Conservation (phyloP, 1,284 basidiomycete genomes). For the Pseudozyma sp. region DNA sequence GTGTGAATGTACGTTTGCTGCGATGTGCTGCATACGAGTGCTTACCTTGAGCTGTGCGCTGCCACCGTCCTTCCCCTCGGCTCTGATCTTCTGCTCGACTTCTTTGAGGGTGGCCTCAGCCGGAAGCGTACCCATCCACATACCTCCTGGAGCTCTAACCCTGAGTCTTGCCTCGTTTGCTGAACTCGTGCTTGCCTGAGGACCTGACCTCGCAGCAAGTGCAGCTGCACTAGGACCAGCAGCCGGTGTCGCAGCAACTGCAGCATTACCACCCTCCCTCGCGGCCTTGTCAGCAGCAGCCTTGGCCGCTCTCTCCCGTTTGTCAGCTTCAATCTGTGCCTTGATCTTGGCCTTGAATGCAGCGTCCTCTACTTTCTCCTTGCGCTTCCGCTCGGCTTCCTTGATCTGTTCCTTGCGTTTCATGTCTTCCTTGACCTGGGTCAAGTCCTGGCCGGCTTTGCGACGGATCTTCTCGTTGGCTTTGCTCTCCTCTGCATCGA, state of each 20-base stretch:
- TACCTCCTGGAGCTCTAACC: constrained; percentile 60
- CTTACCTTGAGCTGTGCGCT: constrained; percentile 53
- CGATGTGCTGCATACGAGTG: neutral
- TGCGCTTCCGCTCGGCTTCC: constrained; percentile 63
- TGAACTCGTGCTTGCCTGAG: constrained; percentile 38
- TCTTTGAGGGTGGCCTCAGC: constrained; percentile 59
- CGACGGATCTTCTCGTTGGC: constrained; percentile 67
- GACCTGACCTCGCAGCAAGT: constrained; percentile 35
- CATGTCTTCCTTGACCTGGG: constrained; percentile 60
- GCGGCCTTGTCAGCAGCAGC: constrained; percentile 63
- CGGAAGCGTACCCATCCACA: constrained; percentile 62
- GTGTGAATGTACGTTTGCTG: neutral
- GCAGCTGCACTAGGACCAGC: constrained; percentile 40
- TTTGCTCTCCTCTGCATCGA: constrained; percentile 56
- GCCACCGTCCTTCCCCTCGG: constrained; percentile 56
- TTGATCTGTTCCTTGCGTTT: constrained; percentile 65
- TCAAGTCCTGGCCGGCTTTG: constrained; percentile 65
- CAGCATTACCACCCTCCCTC: constrained; percentile 46
- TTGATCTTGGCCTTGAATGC: constrained; percentile 63
- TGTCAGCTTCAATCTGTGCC: constrained; percentile 67
- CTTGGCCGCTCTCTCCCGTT: constrained; percentile 63
- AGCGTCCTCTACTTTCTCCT: constrained; percentile 61
- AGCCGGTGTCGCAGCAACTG: constrained; percentile 17
- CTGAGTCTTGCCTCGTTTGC: constrained; percentile 62
- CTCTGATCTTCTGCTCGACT: constrained; percentile 49